Conservation (phyloP, 1,284 basidiomycete genomes). For the Marasmius sp. region DNA sequence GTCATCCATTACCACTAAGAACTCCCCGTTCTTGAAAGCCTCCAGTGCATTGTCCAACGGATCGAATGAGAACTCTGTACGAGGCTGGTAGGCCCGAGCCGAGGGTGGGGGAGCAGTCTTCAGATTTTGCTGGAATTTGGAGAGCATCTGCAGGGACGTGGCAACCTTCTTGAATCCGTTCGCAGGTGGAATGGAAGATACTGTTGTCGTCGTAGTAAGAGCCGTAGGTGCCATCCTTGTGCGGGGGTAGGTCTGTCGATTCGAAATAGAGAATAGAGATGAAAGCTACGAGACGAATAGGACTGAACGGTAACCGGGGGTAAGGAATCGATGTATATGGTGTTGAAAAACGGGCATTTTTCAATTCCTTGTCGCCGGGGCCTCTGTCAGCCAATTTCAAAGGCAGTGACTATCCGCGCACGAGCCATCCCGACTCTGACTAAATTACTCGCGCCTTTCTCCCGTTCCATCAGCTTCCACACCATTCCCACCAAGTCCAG, state of each 20-base stretch:
- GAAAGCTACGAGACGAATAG: no score
- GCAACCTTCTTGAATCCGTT: slow-evolving; percentile 5
- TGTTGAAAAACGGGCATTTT: no score
- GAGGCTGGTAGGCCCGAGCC: slow-evolving; percentile 4
- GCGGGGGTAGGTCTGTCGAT: no score
- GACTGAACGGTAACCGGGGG: no score
- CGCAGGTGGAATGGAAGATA: background rate
- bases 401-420: background rate
- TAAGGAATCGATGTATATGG: no score
- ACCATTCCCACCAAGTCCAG: no score
- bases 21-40: slow-evolving; percentile 82
- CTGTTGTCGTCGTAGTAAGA: background rate
- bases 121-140: background rate
- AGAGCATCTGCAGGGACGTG: background rate
- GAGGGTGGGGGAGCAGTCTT: background rate
- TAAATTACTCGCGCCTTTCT: no score
- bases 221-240: background rate
- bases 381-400: no score
- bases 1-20: slow-evolving; percentile 95
- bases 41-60: slow-evolving; percentile 77
- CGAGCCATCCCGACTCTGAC: background rate
- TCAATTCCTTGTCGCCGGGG: no score
- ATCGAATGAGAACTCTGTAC: slow-evolving; percentile 57
- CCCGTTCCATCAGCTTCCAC: no score
- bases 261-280: background rate